Percentiles rank a stretch among this genome's conserved stretches.
Evolutionary conservation across 768 basidiomycete genomes (phyloP).

Genomic region (Daedaleopsis nitida): DNA sequence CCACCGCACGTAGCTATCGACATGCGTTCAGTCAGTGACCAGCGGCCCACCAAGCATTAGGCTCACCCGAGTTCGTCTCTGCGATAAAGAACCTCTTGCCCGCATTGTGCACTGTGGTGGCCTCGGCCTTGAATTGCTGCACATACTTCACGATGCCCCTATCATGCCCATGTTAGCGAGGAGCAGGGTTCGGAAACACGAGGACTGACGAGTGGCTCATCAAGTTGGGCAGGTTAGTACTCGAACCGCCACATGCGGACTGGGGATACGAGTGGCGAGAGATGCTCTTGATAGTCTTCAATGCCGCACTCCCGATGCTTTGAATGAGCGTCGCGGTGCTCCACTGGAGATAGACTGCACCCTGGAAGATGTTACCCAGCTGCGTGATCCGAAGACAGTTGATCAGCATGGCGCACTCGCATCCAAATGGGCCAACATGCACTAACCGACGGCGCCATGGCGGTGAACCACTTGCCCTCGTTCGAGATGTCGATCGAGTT

Average conservation of each 20-base stretch:
- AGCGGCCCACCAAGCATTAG: no score
- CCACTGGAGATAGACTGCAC: slow-evolving; percentile 40
- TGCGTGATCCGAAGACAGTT: slow-evolving; percentile 1
- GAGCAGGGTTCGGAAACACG: no score
- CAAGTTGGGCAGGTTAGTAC: slow-evolving; percentile 35
- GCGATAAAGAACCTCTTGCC: slow-evolving; percentile 40
- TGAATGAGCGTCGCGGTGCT: slow-evolving; percentile 34
- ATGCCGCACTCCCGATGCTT: slow-evolving; percentile 29
- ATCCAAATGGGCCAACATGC: neutral
- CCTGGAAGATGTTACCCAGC: slow-evolving; percentile 40
- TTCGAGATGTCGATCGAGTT: slow-evolving; percentile 35
- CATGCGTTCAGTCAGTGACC: neutral
- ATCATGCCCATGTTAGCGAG: neutral
- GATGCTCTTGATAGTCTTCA: slow-evolving; percentile 33
- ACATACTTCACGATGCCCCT: slow-evolving; percentile 41
- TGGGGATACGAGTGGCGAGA: slow-evolving; percentile 42
- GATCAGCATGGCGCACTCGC: no score
- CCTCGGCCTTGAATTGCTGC: slow-evolving; percentile 34
- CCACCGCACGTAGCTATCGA: slow-evolving; percentile 41
- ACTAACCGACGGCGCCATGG: slow-evolving; percentile 32
- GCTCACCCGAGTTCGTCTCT: slow-evolving; percentile 43
- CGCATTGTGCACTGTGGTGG: slow-evolving; percentile 33
- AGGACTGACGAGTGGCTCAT: slow-evolving; percentile 39
- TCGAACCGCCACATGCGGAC: slow-evolving; percentile 39
- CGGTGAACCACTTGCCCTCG: slow-evolving; percentile 36